Conservation (phyloP, 2,329 filamentous ascomycete species). For the Neopestalotiopsis clavispora region DNA sequence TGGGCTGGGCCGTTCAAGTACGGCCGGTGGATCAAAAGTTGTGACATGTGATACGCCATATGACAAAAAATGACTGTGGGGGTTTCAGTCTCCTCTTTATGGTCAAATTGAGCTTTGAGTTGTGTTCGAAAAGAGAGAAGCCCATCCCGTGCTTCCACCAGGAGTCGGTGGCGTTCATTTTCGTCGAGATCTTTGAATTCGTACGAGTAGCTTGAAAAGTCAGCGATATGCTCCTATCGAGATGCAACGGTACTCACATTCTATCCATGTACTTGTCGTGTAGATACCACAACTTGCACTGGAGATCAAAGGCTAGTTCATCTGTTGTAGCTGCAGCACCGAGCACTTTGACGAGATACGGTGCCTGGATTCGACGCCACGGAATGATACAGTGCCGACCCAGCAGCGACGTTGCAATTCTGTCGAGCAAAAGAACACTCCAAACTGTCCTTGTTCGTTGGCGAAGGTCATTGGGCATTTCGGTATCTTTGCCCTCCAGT, state of each 20-base stretch:
- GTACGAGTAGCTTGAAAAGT: background rate
- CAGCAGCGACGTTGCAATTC: background rate
- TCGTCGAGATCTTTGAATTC: background rate
- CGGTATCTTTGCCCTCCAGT: background rate
- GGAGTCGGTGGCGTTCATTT: background rate
- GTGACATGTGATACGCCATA: constrained; percentile 5
- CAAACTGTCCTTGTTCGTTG: background rate
- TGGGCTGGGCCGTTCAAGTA: background rate
- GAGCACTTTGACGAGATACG: background rate
- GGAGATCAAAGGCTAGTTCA: background rate
- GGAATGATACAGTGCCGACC: background rate
- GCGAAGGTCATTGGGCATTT: background rate
- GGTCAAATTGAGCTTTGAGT: background rate
- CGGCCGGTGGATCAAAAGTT: background rate
- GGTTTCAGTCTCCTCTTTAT: background rate
- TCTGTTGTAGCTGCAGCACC: background rate
- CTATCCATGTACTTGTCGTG: constrained; percentile 3
- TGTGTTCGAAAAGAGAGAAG: background rate
- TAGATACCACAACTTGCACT: background rate
- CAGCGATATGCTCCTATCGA: background rate
- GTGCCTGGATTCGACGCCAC: background rate
- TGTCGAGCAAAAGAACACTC: background rate
- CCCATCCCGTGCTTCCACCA: background rate
- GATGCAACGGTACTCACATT: background rate
- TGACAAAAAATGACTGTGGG: background rate